A percentile compares a stretch with the other conserved stretches of the same genome.
These are phyloP conservation scores for Amaranthus hypochondriacus DNA, from an alignment of 148 eudicot genomes.

Conservation along the genomic window DNA sequence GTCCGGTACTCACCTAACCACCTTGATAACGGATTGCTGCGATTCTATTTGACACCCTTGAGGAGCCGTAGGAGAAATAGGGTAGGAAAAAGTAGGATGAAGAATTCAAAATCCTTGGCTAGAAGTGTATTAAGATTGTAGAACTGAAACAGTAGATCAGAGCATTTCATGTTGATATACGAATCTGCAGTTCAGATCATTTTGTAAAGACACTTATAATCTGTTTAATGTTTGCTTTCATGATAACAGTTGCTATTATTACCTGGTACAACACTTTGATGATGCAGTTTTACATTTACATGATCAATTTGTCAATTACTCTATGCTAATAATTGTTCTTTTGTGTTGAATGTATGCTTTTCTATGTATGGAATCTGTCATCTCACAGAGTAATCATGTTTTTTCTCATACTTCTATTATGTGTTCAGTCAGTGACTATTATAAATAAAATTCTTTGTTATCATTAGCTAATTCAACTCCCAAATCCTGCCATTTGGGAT, in stretches of 20 bases:
- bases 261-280: constrained; percentile 8
- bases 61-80: constrained; percentile 57
- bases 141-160: constrained; percentile 26
- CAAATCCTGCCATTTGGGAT: too few relatives aligned
- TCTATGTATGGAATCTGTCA: neutral
- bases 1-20: constrained; percentile 39
- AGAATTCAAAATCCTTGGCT: constrained; percentile 42
- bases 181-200: neutral
- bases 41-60: constrained; percentile 76
- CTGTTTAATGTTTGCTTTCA: constrained; percentile 12
- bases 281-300: constrained; percentile 13
- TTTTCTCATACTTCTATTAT: neutral
- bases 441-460: too few relatives aligned
- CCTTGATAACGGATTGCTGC: constrained; percentile 45
- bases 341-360: neutral
- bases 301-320: neutral
- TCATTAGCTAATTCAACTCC: too few relatives aligned
- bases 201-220: constrained; percentile 29
- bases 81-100: constrained; percentile 46
- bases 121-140: constrained; percentile 44
- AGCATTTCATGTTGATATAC: constrained; percentile 5
- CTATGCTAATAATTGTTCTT: neutral
- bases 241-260: constrained; percentile 6
- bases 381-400: neutral
- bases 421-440: neutral